Conservation (phyloP, 306 rosid genomes). For the Potentilla sterilis region DNA sequence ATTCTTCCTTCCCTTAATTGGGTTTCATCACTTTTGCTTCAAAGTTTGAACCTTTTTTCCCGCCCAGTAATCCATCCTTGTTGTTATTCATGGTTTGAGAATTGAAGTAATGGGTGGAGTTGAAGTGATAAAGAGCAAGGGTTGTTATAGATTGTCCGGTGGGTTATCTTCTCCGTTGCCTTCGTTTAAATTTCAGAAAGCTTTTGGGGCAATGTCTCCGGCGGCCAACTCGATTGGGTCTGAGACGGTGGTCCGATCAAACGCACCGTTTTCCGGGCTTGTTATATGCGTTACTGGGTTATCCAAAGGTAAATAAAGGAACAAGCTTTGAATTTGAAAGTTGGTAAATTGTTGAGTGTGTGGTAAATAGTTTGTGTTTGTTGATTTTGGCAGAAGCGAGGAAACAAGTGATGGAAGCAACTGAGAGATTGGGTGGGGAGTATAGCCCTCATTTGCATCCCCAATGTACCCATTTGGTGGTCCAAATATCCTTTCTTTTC, state of each 20-base stretch:
- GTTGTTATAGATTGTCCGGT: constrained; percentile 71
- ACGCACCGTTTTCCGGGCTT: constrained; percentile 75
- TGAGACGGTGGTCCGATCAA: constrained; percentile 41
- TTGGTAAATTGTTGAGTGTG: background rate
- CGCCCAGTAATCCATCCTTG: constrained; percentile 26
- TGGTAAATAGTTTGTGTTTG: constrained; percentile 13
- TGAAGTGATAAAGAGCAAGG: constrained; percentile 69
- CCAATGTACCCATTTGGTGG: constrained; percentile 98
- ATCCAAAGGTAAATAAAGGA: constrained; percentile 62
- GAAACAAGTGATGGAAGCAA: constrained; percentile 96
- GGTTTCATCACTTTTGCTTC: background rate
- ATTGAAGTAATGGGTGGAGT: constrained; percentile 55
- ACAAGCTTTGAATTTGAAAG: constrained; percentile 17
- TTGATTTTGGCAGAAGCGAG: constrained; percentile 83
- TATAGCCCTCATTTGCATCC: constrained; percentile 93
- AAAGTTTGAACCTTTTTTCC: constrained; percentile 18
- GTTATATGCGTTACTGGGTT: constrained; percentile 91
- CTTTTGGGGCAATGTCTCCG: constrained; percentile 62
- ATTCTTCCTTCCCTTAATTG: background rate
- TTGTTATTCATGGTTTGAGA: background rate
- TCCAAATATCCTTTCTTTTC: constrained; percentile 84
- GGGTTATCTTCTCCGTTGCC: constrained; percentile 56
- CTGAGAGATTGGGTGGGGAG: constrained; percentile 83
- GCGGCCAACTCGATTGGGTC: constrained; percentile 55
- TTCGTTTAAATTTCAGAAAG: constrained; percentile 51